A percentile compares a stretch with the other conserved stretches of the same genome.
Evolutionary conservation across 179 eudicot genomes (phyloP).

Genomic region (Silene noctiflora): DNA sequence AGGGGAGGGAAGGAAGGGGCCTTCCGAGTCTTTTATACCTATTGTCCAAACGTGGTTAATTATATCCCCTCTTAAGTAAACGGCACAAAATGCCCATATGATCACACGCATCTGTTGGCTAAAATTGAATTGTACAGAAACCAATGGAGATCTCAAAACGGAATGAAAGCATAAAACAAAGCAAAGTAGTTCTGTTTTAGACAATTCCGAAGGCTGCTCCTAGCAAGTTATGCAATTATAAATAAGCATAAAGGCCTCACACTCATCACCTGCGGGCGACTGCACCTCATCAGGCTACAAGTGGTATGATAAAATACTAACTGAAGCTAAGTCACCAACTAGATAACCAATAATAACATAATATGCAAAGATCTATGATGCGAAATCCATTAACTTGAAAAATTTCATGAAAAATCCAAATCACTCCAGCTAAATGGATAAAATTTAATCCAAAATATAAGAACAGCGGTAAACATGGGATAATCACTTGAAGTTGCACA

Average conservation of each 20-base stretch:
- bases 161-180: not conserved
- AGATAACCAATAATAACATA: not conserved
- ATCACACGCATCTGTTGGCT: not conserved
- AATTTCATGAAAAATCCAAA: not conserved
- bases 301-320: not conserved
- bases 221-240: not conserved
- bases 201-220: not conserved
- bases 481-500: not conserved
- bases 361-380: not conserved
- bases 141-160: too few relatives aligned
- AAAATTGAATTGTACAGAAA: too few relatives aligned
- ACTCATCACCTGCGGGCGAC: not conserved
- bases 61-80: not conserved
- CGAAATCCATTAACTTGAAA: not conserved
- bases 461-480: not conserved
- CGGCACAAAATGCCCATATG: not conserved
- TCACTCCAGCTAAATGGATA: not conserved
- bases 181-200: not conserved
- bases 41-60: not conserved
- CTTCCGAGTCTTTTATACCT: too few relatives aligned
- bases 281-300: not conserved
- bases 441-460: too few relatives aligned
- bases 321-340: not conserved
- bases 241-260: not conserved
- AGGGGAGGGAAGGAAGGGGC: too few relatives aligned